Conservation (phyloP, 768 basidiomycete species). For the Mycena chlorophos region DNA sequence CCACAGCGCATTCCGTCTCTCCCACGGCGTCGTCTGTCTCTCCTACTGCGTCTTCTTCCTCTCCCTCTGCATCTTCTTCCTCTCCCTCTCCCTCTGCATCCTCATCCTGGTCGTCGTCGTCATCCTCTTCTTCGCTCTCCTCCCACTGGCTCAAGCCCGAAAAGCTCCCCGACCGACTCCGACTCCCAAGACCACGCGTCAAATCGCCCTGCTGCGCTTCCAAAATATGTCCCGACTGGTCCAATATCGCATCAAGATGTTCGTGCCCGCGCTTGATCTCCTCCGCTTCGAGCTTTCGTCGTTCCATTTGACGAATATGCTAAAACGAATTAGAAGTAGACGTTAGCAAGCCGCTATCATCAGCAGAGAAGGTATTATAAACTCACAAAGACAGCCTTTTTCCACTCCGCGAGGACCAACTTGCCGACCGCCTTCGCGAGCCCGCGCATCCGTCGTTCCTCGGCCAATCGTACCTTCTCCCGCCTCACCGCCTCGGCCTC, state of each 20-base stretch:
- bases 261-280: slow-evolving; percentile 77
- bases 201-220: slow-evolving; percentile 81
- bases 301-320: slow-evolving; percentile 74
- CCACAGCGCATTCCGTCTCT: slow-evolving; percentile 21
- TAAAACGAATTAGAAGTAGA: slow-evolving; percentile 30
- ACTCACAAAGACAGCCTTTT: slow-evolving; percentile 80
- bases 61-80: slow-evolving; percentile 29
- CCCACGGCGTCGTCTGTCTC: slow-evolving; percentile 36
- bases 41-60: slow-evolving; percentile 31
- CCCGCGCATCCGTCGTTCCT: slow-evolving; percentile 65
- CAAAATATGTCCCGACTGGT: slow-evolving; percentile 84
- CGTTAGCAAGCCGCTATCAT: not conserved
- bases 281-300: slow-evolving; percentile 67
- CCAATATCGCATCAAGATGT: slow-evolving; percentile 87
- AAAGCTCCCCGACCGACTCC: slow-evolving; percentile 60
- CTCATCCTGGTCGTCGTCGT: slow-evolving; percentile 40
- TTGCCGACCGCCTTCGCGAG: slow-evolving; percentile 74
- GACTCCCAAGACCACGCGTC: slow-evolving; percentile 45
- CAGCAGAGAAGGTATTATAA: not conserved
- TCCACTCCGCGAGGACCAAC: slow-evolving; percentile 79
- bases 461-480: slow-evolving; percentile 55
- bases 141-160: slow-evolving; percentile 29
- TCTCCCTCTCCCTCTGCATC: slow-evolving; percentile 32
- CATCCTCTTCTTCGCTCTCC: slow-evolving; percentile 38
- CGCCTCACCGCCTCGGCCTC: slow-evolving; percentile 63